Conservation (phyloP, 495 filamentous ascomycete genomes). For the Penicillium bovifimosum region DNA sequence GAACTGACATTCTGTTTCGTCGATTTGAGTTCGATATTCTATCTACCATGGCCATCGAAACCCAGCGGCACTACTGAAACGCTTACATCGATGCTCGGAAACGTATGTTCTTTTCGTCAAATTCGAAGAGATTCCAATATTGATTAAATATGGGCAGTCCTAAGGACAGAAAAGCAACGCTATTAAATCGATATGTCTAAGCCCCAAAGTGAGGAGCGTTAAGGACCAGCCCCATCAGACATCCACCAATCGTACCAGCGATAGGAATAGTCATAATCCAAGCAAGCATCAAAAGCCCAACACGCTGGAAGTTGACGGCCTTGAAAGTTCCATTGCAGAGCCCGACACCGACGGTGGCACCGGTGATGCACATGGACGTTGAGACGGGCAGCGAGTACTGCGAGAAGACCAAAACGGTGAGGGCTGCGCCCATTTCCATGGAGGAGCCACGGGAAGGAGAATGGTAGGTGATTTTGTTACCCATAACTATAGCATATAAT, state of each 20-base stretch:
- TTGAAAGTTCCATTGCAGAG: conserved; percentile 52
- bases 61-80: too few relatives aligned
- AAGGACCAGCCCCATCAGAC: conserved; percentile 56
- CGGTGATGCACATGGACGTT: conserved; percentile 56
- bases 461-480: conserved; percentile 64
- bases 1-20: too few relatives aligned
- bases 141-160: neutral
- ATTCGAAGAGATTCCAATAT: too few relatives aligned
- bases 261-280: conserved; percentile 62
- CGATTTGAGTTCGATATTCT: too few relatives aligned
- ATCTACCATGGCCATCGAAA: too few relatives aligned
- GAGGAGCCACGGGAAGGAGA: conserved; percentile 55
- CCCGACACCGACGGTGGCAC: conserved; percentile 53
- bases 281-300: conserved; percentile 47
- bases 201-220: conserved; percentile 51
- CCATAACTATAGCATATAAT: conserved; percentile 43
- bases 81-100: too few relatives aligned
- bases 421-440: conserved; percentile 62
- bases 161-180: neutral
- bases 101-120: too few relatives aligned
- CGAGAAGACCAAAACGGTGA: conserved; percentile 60
- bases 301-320: conserved; percentile 60
- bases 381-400: conserved; percentile 57
- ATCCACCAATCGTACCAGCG: conserved; percentile 53
- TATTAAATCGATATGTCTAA: neutral